Evolutionary conservation across 2,329 filamentous ascomycete genomes (phyloP).

Genomic region (Scedosporium dehoogii): DNA sequence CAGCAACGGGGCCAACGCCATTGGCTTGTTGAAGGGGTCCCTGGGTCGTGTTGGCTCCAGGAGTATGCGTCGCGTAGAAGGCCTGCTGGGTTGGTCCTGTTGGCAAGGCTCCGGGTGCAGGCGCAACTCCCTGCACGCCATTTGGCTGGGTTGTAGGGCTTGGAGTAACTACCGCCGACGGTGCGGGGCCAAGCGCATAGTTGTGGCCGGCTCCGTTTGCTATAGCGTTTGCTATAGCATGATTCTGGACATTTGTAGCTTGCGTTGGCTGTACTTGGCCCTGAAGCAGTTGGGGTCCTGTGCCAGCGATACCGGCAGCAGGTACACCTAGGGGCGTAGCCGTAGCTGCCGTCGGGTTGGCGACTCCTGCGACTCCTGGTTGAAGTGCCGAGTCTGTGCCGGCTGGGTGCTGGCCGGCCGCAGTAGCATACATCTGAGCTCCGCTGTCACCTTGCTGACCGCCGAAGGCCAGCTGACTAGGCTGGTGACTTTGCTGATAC

Average conservation of each 20-base stretch:
- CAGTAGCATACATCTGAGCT: background rate
- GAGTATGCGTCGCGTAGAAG: conserved; percentile 1
- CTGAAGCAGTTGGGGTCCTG: conserved; percentile 3
- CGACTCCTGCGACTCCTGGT: background rate
- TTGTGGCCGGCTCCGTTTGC: background rate
- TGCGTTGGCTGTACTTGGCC: conserved; percentile 7
- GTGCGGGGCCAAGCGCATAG: background rate
- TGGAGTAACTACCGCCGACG: background rate
- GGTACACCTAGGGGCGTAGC: background rate
- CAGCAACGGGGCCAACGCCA: background rate
- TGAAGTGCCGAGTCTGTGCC: background rate
- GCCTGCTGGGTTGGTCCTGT: background rate
- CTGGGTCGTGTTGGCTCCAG: background rate
- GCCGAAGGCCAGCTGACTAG: background rate
- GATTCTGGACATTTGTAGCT: conserved; percentile 3
- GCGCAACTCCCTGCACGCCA: background rate
- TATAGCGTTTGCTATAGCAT: background rate
- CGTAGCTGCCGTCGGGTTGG: background rate
- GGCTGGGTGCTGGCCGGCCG: background rate
- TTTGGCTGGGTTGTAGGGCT: background rate
- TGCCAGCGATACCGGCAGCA: background rate
- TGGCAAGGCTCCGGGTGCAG: background rate
- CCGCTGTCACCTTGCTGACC: background rate
- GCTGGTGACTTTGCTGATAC: conserved; percentile 3
- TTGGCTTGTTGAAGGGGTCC: conserved; percentile 7